Conservation (phyloP, 768 basidiomycete species). For the Lyophyllum decastes region DNA sequence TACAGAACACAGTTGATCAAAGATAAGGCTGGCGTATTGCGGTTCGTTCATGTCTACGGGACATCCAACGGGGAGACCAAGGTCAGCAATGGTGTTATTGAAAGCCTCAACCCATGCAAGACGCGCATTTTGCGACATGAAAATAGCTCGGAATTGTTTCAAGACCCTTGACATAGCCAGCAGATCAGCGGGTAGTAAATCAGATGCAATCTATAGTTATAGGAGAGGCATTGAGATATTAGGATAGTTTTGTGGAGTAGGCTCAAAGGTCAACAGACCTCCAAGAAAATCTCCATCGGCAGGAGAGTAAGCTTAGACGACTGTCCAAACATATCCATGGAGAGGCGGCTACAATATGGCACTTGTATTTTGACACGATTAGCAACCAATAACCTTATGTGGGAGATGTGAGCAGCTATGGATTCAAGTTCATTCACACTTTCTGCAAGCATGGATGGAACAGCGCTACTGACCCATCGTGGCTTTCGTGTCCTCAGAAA, state of each 20-base stretch:
- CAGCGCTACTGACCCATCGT: neutral
- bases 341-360: neutral
- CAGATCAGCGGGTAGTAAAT: neutral
- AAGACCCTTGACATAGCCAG: neutral
- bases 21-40: conserved; percentile 3
- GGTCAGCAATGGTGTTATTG: neutral
- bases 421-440: neutral
- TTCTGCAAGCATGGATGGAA: too few species aligned
- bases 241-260: neutral
- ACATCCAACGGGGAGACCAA: neutral
- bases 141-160: conserved; percentile 4
- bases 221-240: too few species aligned
- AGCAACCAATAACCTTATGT: neutral
- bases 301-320: neutral
- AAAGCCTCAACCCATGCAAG: conserved; percentile 2
- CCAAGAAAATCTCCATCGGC: neutral
- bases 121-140: conserved; percentile 7
- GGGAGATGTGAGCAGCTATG: neutral
- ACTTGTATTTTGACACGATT: neutral
- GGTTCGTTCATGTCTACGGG: conserved; percentile 5
- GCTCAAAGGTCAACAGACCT: neutral
- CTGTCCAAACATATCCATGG: neutral
- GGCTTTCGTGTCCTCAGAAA: neutral
- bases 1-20: conserved; percentile 2
- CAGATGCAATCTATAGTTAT: neutral